Evolutionary conservation across 2,329 filamentous ascomycete species (phyloP), one percentile per base, ranked within the genome.

Genomic region (Penicillium sp.): DNA sequence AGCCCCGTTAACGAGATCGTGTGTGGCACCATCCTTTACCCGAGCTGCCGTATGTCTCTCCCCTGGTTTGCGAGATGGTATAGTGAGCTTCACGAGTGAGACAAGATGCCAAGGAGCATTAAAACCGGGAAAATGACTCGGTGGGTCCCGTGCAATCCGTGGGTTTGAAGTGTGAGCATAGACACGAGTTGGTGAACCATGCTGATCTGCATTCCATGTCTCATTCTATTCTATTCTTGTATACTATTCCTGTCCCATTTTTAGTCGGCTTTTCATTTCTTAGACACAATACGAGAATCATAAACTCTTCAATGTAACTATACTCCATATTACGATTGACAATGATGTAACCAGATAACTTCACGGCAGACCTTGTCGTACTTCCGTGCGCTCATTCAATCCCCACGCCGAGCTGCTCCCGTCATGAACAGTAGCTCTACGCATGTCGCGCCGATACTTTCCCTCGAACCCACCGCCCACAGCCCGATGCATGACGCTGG

Each of bases 381-480:
- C 62, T 45, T 66, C 64, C 9, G 59, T 69, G 43, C 55, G 57
- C 60, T 72, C 69, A 65, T 80, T 81, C 56, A 79, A 62, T 2
- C 79, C 77, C 75, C 76, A 80, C 37, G 75, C 77, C 21, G 68
- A 65, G 11, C 53, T 56, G 57, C 76, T 77, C 14, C 67, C 68
- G 67, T 80, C 83, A 65, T 85, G 79, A 1, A 86, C 82, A 1
- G 83, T 86, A 5, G 82, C 80, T 58, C 84, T 72, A 47, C 84
- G 70, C 77, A 86, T 76, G 67, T 86, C 84, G 39, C 82, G 72
- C 57, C 67, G 72, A 63, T 76, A 80, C 63, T 75, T 79, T 0
- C 80, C 79, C 58, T 77, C 76, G 57, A 82, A 84, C 0, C 67
- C 66, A 0, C 83, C 83, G 1, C 74, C 72, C 1, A 75, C 77